Base-by-base conservation (phyloP, 345 rosid species). In the Syzygium oleosum region DNA sequence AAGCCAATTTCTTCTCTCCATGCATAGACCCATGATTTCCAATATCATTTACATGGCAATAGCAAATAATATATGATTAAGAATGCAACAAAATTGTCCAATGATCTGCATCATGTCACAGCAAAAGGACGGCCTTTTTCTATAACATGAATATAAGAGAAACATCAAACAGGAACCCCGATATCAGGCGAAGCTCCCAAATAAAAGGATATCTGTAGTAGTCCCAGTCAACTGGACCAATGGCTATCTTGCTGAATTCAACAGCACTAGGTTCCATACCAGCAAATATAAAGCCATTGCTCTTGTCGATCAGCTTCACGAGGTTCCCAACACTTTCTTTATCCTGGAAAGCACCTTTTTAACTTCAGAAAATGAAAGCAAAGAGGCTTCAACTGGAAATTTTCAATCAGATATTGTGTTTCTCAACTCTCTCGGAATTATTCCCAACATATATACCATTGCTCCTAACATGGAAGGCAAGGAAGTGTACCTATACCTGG, bases 241-340 rank as follows among this genome's bases (percentile, higher is more conserved):
- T 90, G 19, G 99, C 97, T 86, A 96, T 91, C 94, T 98, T 94
- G 97, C 98, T 96, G 91, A 94, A 98, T 90, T 94, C 99, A 87
- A 94, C 95, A 58, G 98, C 99, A 91, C 95, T 96, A 87, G 95
- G 91, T 83, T 96, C 98, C 51, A 95, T 93, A 31, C 94, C 93
- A 4, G 98, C 90, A 92, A 96, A 98, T 86, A 98, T 92, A 90
- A 94, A 98, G 56, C 99, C 99, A 86, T 98, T 98, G 93, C 91
- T 92, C 93, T 94, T 94, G 92, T 95, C 98, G 85, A 96, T 95
- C 89, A 93, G 92, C 92, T 94, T 96, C 91, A 96, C 97, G 53
- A 95, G 96, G 85, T 93, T 90, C 78, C 94, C 98, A 27, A 95
- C 98, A 89, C 99, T 95, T 87, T 94, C 97, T 90, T 96, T 98